Conservation (phyloP, 345 rosid species). For the Abelmoschus esculentus region DNA sequence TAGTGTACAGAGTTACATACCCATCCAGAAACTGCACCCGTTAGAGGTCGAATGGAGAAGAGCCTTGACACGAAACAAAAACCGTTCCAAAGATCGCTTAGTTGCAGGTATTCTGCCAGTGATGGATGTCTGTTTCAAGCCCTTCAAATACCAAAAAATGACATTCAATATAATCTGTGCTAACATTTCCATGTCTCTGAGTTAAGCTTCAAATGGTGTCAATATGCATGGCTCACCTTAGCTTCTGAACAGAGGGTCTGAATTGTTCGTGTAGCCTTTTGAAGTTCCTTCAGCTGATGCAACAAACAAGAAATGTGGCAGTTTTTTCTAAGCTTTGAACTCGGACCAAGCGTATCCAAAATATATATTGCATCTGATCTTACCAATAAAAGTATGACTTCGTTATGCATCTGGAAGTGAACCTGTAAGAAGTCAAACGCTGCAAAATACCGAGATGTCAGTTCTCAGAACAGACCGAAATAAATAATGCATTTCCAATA, state of each 20-base stretch:
- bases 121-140: constrained; percentile 60
- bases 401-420: constrained; percentile 58
- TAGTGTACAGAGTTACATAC: constrained; percentile 25
- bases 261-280: constrained; percentile 79
- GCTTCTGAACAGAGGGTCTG: constrained; percentile 90
- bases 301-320: constrained; percentile 4
- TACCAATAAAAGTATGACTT: constrained; percentile 56
- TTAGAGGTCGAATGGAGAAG: constrained; percentile 66
- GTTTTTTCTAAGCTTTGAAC: background rate
- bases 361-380: constrained; percentile 11
- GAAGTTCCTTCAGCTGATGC: constrained; percentile 68
- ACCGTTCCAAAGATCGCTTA: constrained; percentile 77
- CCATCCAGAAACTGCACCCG: constrained; percentile 83
- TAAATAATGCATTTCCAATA: constrained; percentile 4
- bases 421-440: constrained; percentile 66
- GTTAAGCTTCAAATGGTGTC: constrained; percentile 2
- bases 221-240: constrained; percentile 43
- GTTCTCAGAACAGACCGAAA: constrained; percentile 9
- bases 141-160: constrained; percentile 35
- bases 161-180: background rate
- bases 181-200: background rate
- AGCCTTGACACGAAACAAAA: constrained; percentile 71
- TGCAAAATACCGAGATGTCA: constrained; percentile 27
- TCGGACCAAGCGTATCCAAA: background rate
- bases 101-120: constrained; percentile 75